phyloP scores from a whole-genome alignment of 2,329 filamentous ascomycete genomes.

The Nigrospora oryzae region DNA sequence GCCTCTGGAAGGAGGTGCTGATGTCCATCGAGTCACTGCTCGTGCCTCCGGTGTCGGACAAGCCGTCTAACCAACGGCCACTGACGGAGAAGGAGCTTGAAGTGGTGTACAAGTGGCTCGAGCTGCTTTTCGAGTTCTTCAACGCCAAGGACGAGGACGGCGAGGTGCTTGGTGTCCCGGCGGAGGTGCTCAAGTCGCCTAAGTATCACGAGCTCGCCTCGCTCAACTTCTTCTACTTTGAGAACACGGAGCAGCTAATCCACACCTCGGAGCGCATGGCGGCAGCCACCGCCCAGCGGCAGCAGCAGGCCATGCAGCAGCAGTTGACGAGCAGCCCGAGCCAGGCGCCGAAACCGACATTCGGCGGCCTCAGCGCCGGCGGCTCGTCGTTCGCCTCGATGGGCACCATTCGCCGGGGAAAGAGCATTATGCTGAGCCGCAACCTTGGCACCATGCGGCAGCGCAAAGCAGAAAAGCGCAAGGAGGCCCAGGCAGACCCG shows the following conservation, averaged over 20 bases:
- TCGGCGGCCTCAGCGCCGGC: slow-evolving; percentile 39
- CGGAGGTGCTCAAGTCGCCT: slow-evolving; percentile 87
- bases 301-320: slow-evolving; percentile 57
- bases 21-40: slow-evolving; percentile 84
- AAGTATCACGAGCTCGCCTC: slow-evolving; percentile 98
- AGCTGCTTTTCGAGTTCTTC: slow-evolving; percentile 90
- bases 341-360: slow-evolving; percentile 50
- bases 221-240: slow-evolving; percentile 98
- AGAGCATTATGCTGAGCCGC: slow-evolving; percentile 86
- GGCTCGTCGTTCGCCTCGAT: slow-evolving; percentile 54
- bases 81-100: slow-evolving; percentile 84
- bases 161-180: slow-evolving; percentile 78
- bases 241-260: slow-evolving; percentile 82
- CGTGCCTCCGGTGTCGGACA: slow-evolving; percentile 91
- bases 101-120: slow-evolving; percentile 89
- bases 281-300: slow-evolving; percentile 68
- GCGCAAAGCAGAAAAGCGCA: slow-evolving; percentile 90
- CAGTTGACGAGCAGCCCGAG: slow-evolving; percentile 39
- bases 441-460: slow-evolving; percentile 95
- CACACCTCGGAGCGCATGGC: slow-evolving; percentile 96
- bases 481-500: slow-evolving; percentile 91
- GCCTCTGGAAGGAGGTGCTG: slow-evolving; percentile 95
- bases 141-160: slow-evolving; percentile 80
- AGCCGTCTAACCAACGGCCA: slow-evolving; percentile 77
- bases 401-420: slow-evolving; percentile 56